phyloP scores from a whole-genome alignment of 306 rosid genomes.

The Quercus dentata region DNA sequence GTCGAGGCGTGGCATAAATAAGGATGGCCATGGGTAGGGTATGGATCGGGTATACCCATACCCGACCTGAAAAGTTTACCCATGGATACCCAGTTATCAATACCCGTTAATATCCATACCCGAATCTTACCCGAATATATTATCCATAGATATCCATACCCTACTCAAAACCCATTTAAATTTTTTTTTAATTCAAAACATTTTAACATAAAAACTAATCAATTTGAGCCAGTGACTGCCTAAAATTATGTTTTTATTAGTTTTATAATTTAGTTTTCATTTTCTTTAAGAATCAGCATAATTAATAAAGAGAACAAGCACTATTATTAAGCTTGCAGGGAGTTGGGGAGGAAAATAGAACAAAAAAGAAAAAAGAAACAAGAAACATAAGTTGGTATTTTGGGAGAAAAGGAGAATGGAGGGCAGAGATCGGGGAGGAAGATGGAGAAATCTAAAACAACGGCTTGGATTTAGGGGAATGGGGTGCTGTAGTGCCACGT shows the following conservation, averaged over 20 bases:
- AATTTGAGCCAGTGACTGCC: too few relatives aligned
- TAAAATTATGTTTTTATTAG: neutral
- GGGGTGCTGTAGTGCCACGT: conserved; percentile 83
- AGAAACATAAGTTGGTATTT: conserved; percentile 31
- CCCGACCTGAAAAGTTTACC: too few relatives aligned
- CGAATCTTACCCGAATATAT: too few relatives aligned
- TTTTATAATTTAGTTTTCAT: neutral
- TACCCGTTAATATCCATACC: too few relatives aligned
- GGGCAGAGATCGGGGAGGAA: conserved; percentile 29
- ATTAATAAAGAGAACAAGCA: neutral
- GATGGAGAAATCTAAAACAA: conserved; percentile 63
- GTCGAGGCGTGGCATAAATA: too few relatives aligned
- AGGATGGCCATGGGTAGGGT: too few relatives aligned
- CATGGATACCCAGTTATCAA: too few relatives aligned
- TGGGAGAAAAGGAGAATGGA: conserved; percentile 62
- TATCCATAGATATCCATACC: too few relatives aligned
- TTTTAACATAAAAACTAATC: too few relatives aligned
- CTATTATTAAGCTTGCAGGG: neutral
- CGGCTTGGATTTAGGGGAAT: conserved; percentile 70
- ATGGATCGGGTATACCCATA: too few relatives aligned
- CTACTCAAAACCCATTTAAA: too few relatives aligned
- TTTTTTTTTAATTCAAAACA: too few relatives aligned
- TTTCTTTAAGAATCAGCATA: neutral
- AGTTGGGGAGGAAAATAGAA: neutral
- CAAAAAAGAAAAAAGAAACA: neutral